Evolutionary conservation across 768 basidiomycete genomes (phyloP), one percentile per base, ranked within the genome.

Genomic region (Kwoniella europaea): DNA sequence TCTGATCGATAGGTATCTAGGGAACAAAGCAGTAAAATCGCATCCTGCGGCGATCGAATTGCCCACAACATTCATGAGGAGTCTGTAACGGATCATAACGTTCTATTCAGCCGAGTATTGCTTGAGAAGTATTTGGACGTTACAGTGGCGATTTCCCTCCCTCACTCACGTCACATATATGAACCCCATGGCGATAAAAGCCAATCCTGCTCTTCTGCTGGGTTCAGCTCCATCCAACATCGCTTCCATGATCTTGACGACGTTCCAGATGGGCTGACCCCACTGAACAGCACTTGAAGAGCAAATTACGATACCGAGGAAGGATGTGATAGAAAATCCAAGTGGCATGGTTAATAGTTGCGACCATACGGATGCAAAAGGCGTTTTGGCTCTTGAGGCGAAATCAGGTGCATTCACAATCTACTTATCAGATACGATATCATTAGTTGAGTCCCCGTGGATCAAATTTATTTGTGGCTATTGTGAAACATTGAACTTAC

Each of bases 41-140:
- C 91, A 92, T 16, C 92, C 91, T 4, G 92, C 91, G 53, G 89
- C 90, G 78, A 93, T 88, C 4, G 90, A 90, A 84, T 93, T 93
- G 35, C 91, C 92, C 12, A 91, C 90, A 75, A 82, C 75, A 71
- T 82, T 82, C 59, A 82, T 71, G 24, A 24, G 24, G 24, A 24
- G 24, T 24, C 24, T 24, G 24, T 24, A 24, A 24, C 24, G 24
- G 24, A 24, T 24, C 24, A 24, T 24, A 24, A 24, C 2, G 2
- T 24, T 24, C 24, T 24, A 24, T 24, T 24, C 24, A 24, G 24
- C 24, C 24, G 24, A 24, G 24, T 24, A 24, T 24, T 24, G 24
- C 24, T 2, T 2, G 24, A 24, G 24, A n/a, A n/a, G n/a, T n/a
- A n/a, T n/a, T n/a, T n/a, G n/a, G n/a, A n/a, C n/a, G 24, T 24